Evolutionary conservation across 2,329 filamentous ascomycete species (phyloP).

Genomic region (Aspergillus versicolor): DNA sequence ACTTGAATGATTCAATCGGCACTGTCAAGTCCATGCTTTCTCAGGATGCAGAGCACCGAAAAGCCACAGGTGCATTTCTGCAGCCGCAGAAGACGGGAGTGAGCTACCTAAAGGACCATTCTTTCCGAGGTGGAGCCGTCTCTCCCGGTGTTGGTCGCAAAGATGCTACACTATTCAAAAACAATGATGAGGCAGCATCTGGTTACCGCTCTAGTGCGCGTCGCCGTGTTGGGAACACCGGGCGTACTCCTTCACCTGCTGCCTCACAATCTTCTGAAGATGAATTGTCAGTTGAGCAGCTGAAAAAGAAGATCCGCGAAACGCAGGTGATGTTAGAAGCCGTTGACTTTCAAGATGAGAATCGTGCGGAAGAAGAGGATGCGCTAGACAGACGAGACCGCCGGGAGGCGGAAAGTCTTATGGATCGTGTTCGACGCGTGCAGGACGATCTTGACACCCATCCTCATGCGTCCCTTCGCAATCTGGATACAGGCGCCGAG

Average conservation of each 20-base stretch:
- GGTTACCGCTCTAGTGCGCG: constrained; percentile 93
- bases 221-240: constrained; percentile 70
- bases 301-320: constrained; percentile 89
- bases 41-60: constrained; percentile 84
- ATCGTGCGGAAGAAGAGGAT: constrained; percentile 85
- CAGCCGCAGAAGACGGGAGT: constrained; percentile 97
- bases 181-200: constrained; percentile 81
- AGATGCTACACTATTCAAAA: constrained; percentile 94
- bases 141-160: constrained; percentile 67
- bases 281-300: constrained; percentile 79
- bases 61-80: constrained; percentile 83
- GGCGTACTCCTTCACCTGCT: constrained; percentile 74
- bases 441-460: constrained; percentile 95
- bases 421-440: constrained; percentile 83
- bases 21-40: constrained; percentile 87
- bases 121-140: constrained; percentile 69
- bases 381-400: constrained; percentile 85
- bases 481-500: constrained; percentile 83
- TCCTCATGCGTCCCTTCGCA: constrained; percentile 70
- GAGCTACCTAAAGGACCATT: constrained; percentile 94
- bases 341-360: constrained; percentile 94
- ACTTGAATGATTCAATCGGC: constrained; percentile 88
- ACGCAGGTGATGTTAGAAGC: constrained; percentile 93
- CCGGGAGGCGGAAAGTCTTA: constrained; percentile 89
- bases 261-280: constrained; percentile 69